A percentile compares a stretch with the other conserved stretches of the same genome.
Evolutionary conservation across 176 grass and related monocot genomes (phyloP).

Genomic region (Metroxylon sagu): DNA sequence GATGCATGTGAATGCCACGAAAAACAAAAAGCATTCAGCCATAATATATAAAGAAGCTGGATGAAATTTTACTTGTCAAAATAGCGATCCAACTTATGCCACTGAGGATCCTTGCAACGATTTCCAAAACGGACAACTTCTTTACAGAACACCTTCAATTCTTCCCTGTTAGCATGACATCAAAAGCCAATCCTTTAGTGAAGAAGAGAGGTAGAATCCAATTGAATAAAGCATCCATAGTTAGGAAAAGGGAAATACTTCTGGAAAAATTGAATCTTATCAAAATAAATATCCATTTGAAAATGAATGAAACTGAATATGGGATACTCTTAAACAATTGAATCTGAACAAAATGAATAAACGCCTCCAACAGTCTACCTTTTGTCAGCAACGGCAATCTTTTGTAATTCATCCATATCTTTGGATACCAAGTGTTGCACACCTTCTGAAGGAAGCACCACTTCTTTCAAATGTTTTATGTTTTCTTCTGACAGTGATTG

Average conservation of each 20-base stretch:
- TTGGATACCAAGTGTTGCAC: conserved; percentile 86
- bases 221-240: conserved; percentile 9
- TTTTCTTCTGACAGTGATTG: conserved; percentile 86
- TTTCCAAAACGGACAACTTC: conserved; percentile 96
- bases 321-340: neutral
- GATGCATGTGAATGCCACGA: conserved; percentile 6
- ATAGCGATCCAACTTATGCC: conserved; percentile 94
- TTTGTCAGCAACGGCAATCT: conserved; percentile 75
- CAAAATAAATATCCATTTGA: neutral
- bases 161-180: conserved; percentile 62
- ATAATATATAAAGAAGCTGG: conserved; percentile 12
- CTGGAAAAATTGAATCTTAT: no score
- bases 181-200: neutral
- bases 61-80: conserved; percentile 70
- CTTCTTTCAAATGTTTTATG: conserved; percentile 87
- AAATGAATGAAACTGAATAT: conserved; percentile 16
- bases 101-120: conserved; percentile 97
- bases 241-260: no score
- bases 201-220: neutral
- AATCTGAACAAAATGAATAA: no score
- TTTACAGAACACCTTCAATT: conserved; percentile 84
- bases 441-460: conserved; percentile 79
- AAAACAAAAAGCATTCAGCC: conserved; percentile 11
- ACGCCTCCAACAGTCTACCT: conserved; percentile 33
- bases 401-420: conserved; percentile 93